Percentiles rank a stretch among this genome's conserved stretches.
These are phyloP conservation scores for Plasmodium fragile DNA, from an alignment of 169 alveolate genomes.

Conservation along the genomic window DNA sequence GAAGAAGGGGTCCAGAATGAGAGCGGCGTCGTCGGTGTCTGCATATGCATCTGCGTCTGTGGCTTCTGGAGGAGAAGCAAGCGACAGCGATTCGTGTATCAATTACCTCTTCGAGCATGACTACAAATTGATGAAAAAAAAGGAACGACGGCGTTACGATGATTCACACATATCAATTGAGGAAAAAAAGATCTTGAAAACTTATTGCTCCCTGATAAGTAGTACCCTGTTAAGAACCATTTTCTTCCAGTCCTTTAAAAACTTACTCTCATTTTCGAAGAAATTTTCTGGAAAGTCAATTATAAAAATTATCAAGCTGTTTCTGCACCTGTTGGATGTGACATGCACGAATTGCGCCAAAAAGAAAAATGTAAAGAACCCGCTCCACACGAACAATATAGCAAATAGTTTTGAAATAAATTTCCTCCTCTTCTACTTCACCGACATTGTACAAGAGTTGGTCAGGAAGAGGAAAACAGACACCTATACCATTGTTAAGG, in stretches of 20 bases:
- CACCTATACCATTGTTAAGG: constrained; percentile 50
- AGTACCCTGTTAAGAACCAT: constrained; percentile 39
- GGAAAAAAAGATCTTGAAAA: constrained; percentile 16
- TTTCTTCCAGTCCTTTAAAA: constrained; percentile 68
- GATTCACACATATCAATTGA: constrained; percentile 22
- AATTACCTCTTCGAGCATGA: constrained; percentile 17
- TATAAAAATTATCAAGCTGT: constrained; percentile 58
- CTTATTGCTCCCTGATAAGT: constrained; percentile 7
- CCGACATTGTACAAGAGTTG: constrained; percentile 4
- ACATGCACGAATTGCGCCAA: constrained; percentile 31
- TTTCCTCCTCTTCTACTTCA: constrained; percentile 24
- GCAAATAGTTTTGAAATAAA: constrained; percentile 68
- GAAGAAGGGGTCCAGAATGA: background rate
- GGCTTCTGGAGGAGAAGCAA: background rate
- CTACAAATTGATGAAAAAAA: constrained; percentile 36
- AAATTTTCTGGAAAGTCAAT: constrained; percentile 57
- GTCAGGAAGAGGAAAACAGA: constrained; percentile 39
- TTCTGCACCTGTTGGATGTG: constrained; percentile 22
- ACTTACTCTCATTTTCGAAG: constrained; percentile 53
- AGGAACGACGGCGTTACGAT: constrained; percentile 8
- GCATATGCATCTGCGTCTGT: background rate
- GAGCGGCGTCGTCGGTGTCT: background rate
- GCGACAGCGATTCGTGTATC: constrained; percentile 3
- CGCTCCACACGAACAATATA: constrained; percentile 57
- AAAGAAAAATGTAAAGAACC: background rate